These are phyloP conservation scores for Gossypium bickii DNA, from an alignment of 345 rosid species.

Conservation along the genomic window DNA sequence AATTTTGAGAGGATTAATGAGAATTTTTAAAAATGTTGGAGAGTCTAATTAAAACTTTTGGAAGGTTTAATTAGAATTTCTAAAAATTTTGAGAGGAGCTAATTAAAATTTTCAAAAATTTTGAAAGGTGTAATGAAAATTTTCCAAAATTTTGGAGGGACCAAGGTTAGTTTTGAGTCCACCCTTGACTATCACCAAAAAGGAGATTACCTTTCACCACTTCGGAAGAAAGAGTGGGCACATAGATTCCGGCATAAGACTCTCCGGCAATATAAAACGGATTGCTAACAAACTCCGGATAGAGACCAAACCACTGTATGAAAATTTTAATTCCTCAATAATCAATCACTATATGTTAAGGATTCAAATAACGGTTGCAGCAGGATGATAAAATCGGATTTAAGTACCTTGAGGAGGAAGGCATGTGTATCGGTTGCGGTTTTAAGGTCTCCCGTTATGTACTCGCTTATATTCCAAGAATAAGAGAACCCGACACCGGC, in stretches of 20 bases:
- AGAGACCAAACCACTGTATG: slow-evolving; percentile 30
- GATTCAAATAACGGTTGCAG: neutral
- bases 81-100: too few species aligned
- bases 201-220: slow-evolving; percentile 23
- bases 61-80: too few species aligned
- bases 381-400: neutral
- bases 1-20: too few species aligned
- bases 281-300: slow-evolving; percentile 32
- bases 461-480: slow-evolving; percentile 25
- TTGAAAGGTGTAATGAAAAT: too few species aligned
- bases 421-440: slow-evolving; percentile 43
- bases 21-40: too few species aligned
- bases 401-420: slow-evolving; percentile 49
- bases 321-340: neutral
- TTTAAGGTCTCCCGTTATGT: slow-evolving; percentile 34
- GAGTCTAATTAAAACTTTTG: too few species aligned
- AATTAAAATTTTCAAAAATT: too few species aligned
- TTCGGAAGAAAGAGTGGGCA: slow-evolving; percentile 30
- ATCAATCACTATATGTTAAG: neutral
- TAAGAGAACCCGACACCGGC: slow-evolving; percentile 56
- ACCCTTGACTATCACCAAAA: neutral
- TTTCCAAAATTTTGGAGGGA: too few species aligned
- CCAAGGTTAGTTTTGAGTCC: too few species aligned
- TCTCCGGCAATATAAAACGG: slow-evolving; percentile 40
- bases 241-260: slow-evolving; percentile 40